Evolutionary conservation across 179 eudicot species (phyloP).

Genomic region (Beta lomatogona): DNA sequence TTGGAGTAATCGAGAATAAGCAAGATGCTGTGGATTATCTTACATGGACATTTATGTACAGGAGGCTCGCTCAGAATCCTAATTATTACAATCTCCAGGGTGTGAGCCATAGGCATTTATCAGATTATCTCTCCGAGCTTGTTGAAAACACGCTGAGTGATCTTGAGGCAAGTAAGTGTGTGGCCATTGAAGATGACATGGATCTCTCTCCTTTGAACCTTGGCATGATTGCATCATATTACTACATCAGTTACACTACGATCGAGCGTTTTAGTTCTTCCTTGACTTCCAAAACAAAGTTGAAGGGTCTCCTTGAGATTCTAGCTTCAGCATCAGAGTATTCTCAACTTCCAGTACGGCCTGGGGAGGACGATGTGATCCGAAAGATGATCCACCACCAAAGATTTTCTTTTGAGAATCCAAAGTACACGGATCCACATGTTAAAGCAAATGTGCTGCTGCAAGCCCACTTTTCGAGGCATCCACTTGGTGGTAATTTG

Average conservation of each 20-base stretch:
- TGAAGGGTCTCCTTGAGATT: slow-evolving; percentile 92
- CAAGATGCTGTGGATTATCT: slow-evolving; percentile 98
- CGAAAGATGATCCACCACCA: slow-evolving; percentile 78
- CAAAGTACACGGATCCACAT: slow-evolving; percentile 78
- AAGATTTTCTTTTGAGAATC: slow-evolving; percentile 83
- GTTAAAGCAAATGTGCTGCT: slow-evolving; percentile 81
- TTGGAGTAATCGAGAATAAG: slow-evolving; percentile 78
- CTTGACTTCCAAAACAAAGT: slow-evolving; percentile 69
- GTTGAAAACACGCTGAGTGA: slow-evolving; percentile 82
- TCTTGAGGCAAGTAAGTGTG: slow-evolving; percentile 87
- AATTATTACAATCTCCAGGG: slow-evolving; percentile 98
- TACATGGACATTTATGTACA: slow-evolving; percentile 96
- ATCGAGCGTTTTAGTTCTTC: slow-evolving; percentile 92
- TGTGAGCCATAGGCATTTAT: slow-evolving; percentile 91
- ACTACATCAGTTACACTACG: slow-evolving; percentile 91
- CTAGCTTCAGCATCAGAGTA: slow-evolving; percentile 85
- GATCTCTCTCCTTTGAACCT: slow-evolving; percentile 77
- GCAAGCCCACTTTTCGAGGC: slow-evolving; percentile 90
- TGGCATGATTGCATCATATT: slow-evolving; percentile 95
- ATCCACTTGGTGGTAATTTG: slow-evolving; percentile 68
- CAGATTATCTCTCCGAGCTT: slow-evolving; percentile 95
- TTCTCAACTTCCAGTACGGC: slow-evolving; percentile 73
- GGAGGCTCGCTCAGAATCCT: slow-evolving; percentile 97
- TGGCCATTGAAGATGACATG: slow-evolving; percentile 76
- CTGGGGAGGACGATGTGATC: slow-evolving; percentile 84